These are phyloP conservation scores for Botryotinia convoluta DNA, from an alignment of 2,329 filamentous ascomycete species.

Conservation along the genomic window DNA sequence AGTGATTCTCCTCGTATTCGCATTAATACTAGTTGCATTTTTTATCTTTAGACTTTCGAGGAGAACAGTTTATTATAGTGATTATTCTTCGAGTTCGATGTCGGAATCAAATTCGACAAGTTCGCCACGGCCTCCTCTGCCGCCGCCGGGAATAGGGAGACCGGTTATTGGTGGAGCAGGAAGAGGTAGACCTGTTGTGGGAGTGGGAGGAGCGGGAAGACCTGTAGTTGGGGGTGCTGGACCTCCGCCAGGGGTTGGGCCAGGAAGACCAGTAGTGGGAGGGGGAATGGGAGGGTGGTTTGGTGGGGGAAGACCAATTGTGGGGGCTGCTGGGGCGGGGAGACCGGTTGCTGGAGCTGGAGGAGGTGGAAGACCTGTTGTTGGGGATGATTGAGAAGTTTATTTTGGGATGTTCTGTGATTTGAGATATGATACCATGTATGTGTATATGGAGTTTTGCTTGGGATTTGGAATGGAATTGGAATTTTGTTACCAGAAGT, in stretches of 20 bases:
- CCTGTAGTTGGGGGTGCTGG: not conserved
- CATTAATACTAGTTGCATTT: not conserved
- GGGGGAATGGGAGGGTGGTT: not conserved
- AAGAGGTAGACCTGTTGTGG: not conserved
- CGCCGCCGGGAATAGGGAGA: not conserved
- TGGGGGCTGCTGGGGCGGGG: not conserved
- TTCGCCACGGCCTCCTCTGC: not conserved
- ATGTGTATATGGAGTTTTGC: not conserved
- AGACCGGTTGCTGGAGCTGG: not conserved
- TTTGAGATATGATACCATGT: not conserved
- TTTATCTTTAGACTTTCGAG: not conserved
- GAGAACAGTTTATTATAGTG: not conserved
- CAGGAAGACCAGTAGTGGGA: not conserved
- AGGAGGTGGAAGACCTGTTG: not conserved
- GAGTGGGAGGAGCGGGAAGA: not conserved
- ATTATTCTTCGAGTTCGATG: constrained; percentile 1
- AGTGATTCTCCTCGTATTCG: constrained; percentile 8
- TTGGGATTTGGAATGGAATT: not conserved
- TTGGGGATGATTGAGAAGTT: not conserved
- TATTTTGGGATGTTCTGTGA: not conserved
- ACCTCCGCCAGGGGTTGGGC: not conserved
- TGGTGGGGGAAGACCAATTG: not conserved
- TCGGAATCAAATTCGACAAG: not conserved
- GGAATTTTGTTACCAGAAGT: not conserved
- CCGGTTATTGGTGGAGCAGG: not conserved